Conservation (phyloP, 129 eudicot genomes). For the Dittrichia graveolens region DNA sequence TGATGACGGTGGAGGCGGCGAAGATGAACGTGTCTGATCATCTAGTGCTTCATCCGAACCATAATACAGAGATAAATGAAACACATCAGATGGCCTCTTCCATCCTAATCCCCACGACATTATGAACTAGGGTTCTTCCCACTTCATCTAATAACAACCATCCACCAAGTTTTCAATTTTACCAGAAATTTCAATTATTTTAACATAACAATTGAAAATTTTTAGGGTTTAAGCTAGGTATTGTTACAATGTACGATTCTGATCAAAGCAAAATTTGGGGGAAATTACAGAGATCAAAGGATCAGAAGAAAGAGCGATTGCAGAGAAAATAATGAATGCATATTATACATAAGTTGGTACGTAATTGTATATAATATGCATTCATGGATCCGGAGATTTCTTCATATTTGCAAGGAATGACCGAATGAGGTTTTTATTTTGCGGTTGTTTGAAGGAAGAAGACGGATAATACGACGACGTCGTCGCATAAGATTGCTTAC, state of each 20-base stretch:
- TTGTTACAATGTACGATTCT: conserved; percentile 29
- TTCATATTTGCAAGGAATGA: background rate
- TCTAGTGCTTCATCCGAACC: conserved; percentile 61
- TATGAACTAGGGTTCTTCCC: conserved; percentile 34
- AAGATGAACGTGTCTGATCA: conserved; percentile 48
- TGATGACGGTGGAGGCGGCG: conserved; percentile 51
- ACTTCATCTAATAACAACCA: conserved; percentile 28
- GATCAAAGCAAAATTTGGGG: conserved; percentile 18
- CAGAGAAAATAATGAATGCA: conserved; percentile 22
- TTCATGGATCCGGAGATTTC: conserved; percentile 28
- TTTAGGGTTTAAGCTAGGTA: conserved; percentile 47
- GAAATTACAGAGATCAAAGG: background rate
- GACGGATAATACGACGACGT: conserved; percentile 46
- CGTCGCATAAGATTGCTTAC: conserved; percentile 21
- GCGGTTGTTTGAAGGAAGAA: conserved; percentile 43
- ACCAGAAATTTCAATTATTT: conserved; percentile 9
- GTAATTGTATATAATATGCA: background rate
- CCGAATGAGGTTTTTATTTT: conserved; percentile 29
- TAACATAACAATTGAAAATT: background rate
- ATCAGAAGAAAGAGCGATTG: conserved; percentile 12
- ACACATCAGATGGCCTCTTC: conserved; percentile 84
- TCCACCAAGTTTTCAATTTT: background rate
- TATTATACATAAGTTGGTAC: conserved; percentile 17
- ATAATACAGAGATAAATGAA: conserved; percentile 70
- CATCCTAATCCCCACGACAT: conserved; percentile 99